phyloP scores from a whole-genome alignment of 441 rosid species.

The Lepidium campestre region DNA sequence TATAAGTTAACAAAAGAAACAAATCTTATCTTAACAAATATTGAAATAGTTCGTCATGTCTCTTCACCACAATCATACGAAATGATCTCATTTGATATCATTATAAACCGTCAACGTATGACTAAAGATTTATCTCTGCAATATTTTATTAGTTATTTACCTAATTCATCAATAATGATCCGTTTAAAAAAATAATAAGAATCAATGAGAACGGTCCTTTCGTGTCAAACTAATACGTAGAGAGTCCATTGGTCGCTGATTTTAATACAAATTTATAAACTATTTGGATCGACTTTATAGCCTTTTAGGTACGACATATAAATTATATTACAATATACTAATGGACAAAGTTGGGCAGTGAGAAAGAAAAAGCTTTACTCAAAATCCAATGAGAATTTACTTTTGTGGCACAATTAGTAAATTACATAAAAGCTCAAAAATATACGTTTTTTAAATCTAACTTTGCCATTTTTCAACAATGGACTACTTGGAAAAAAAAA shows the following conservation, averaged over 20 bases:
- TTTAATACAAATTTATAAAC: neutral
- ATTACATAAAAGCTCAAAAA: constrained; percentile 5
- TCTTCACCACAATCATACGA: constrained; percentile 14
- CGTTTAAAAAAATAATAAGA: neutral
- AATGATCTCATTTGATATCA: constrained; percentile 17
- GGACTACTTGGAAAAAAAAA: constrained; percentile 12
- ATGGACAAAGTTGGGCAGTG: constrained; percentile 1
- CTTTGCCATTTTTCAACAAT: constrained; percentile 20
- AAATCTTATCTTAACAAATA: neutral
- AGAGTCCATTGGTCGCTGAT: constrained; percentile 17
- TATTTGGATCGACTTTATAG: constrained; percentile 19
- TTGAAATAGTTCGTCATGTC: constrained; percentile 19
- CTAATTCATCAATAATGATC: constrained; percentile 15
- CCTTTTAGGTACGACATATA: constrained; percentile 21
- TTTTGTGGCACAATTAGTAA: constrained; percentile 6
- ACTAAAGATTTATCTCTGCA: neutral
- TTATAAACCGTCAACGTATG: constrained; percentile 16
- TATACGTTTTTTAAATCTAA: neutral
- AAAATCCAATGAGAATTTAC: constrained; percentile 15
- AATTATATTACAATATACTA: neutral
- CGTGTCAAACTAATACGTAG: constrained; percentile 26
- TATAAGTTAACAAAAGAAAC: neutral
- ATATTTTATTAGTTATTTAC: neutral
- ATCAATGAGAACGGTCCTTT: constrained; percentile 11
- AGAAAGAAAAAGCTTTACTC: constrained; percentile 4